Evolutionary conservation across 116 monocot species (phyloP).

Genomic region (Papilionanthe hybrid): DNA sequence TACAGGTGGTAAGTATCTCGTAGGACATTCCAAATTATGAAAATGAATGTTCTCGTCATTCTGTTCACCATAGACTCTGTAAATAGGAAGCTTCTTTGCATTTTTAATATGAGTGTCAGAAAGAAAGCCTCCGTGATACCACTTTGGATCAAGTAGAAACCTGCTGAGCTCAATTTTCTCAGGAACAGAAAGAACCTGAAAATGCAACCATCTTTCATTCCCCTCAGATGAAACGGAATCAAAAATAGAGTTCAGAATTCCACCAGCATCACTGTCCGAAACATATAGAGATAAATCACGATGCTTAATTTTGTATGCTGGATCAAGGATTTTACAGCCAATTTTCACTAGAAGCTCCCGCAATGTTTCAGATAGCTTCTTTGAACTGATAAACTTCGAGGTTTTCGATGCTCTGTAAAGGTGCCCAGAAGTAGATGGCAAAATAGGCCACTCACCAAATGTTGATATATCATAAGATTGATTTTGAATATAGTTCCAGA

Average conservation of each 20-base stretch:
- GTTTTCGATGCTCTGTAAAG: conserved; percentile 63
- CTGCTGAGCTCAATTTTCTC: conserved; percentile 73
- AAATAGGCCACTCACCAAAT: conserved; percentile 87
- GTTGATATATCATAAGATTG: conserved; percentile 59
- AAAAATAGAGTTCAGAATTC: conserved; percentile 76
- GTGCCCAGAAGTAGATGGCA: conserved; percentile 81
- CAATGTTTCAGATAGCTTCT: conserved; percentile 44
- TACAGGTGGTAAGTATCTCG: conserved; percentile 73
- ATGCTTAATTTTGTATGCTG: conserved; percentile 53
- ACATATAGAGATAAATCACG: conserved; percentile 55
- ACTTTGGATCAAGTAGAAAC: conserved; percentile 86
- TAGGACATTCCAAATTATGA: conserved; percentile 54
- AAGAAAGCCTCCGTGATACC: conserved; percentile 65
- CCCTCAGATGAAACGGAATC: conserved; percentile 32
- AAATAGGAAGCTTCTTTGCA: conserved; percentile 79
- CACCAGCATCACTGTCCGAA: conserved; percentile 63
- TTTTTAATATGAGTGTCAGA: conserved; percentile 52
- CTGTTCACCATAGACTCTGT: conserved; percentile 52
- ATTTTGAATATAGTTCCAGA: conserved; percentile 78
- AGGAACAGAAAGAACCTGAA: conserved; percentile 35
- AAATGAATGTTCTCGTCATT: conserved; percentile 25
- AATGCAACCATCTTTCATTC: conserved; percentile 37
- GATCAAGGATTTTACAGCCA: conserved; percentile 77
- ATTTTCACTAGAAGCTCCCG: conserved; percentile 64
- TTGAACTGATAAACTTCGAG: conserved; percentile 66